Conservation (phyloP, 164 flowering plant genomes). For the Hamamelis virginiana region DNA sequence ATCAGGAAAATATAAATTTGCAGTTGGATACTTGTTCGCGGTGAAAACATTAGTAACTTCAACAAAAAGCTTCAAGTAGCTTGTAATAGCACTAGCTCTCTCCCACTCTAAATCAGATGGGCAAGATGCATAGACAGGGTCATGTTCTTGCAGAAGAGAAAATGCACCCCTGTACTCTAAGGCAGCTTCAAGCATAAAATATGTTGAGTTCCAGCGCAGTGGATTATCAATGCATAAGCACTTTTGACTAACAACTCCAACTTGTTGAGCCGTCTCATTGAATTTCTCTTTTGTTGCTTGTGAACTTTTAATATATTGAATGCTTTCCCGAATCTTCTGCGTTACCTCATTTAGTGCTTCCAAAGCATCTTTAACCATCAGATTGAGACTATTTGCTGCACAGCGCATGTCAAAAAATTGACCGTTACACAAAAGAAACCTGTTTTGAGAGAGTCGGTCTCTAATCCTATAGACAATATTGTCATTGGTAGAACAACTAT, state of each 20-base stretch:
- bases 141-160: conserved; percentile 27
- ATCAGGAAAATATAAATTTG: conserved; percentile 42
- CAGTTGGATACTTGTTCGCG: conserved; percentile 30
- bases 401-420: conserved; percentile 42
- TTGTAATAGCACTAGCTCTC: conserved; percentile 18
- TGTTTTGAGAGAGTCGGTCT: conserved; percentile 38
- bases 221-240: conserved; percentile 30
- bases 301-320: conserved; percentile 36
- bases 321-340: conserved; percentile 33
- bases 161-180: conserved; percentile 35
- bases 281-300: conserved; percentile 27
- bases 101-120: conserved; percentile 46
- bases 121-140: conserved; percentile 20
- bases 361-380: conserved; percentile 39
- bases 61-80: conserved; percentile 36
- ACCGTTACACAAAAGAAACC: conserved; percentile 36
- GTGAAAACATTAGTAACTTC: conserved; percentile 33
- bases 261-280: conserved; percentile 27
- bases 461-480: conserved; percentile 30
- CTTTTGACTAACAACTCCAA: conserved; percentile 22
- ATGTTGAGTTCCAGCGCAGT: conserved; percentile 44
- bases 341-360: conserved; percentile 25
- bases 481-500: conserved; percentile 29
- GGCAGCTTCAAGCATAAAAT: conserved; percentile 39
- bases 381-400: conserved; percentile 31